Evolutionary conservation across 257 asterid genomes (phyloP).

Genomic region (Plantago elongata): DNA sequence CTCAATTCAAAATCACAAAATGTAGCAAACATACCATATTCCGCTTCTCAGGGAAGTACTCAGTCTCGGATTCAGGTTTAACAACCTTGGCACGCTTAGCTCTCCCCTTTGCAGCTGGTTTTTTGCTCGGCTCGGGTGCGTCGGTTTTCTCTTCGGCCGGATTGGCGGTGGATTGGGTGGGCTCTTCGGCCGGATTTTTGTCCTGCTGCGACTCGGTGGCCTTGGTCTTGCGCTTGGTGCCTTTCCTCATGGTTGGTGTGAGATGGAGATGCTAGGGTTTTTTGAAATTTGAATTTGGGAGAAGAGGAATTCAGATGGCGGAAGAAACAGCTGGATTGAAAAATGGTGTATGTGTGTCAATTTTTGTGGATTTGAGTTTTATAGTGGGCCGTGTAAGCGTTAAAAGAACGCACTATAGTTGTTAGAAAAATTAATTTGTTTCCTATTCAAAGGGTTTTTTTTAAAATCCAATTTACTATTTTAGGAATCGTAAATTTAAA

Average conservation of each 20-base stretch:
- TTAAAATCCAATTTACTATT: too few relatives aligned
- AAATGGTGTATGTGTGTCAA: too few relatives aligned
- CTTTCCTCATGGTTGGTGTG: slow-evolving; percentile 43
- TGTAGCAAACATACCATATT: slow-evolving; percentile 46
- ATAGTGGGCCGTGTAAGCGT: too few relatives aligned
- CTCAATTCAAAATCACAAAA: background rate
- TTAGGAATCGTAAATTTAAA: too few relatives aligned
- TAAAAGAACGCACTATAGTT: too few relatives aligned
- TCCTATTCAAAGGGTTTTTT: too few relatives aligned
- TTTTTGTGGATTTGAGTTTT: too few relatives aligned
- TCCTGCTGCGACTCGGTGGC: too few relatives aligned
- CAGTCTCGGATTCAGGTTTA: slow-evolving; percentile 47
- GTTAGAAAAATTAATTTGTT: too few relatives aligned
- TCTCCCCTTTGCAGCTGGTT: slow-evolving; percentile 31
- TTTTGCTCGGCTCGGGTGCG: slow-evolving; percentile 25
- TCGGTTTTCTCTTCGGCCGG: slow-evolving; percentile 12
- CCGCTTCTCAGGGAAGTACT: slow-evolving; percentile 67
- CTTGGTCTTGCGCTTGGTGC: slow-evolving; percentile 50
- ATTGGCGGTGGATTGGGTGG: too few relatives aligned
- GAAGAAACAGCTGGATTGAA: slow-evolving; percentile 25
- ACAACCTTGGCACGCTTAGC: slow-evolving; percentile 46
- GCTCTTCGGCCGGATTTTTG: too few relatives aligned
- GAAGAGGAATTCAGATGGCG: slow-evolving; percentile 28
- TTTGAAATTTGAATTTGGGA: slow-evolving; percentile 34
- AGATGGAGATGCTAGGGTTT: slow-evolving; percentile 26